Base-by-base conservation (phyloP, 140 eudicot species). In the Stevia rebaudiana region DNA sequence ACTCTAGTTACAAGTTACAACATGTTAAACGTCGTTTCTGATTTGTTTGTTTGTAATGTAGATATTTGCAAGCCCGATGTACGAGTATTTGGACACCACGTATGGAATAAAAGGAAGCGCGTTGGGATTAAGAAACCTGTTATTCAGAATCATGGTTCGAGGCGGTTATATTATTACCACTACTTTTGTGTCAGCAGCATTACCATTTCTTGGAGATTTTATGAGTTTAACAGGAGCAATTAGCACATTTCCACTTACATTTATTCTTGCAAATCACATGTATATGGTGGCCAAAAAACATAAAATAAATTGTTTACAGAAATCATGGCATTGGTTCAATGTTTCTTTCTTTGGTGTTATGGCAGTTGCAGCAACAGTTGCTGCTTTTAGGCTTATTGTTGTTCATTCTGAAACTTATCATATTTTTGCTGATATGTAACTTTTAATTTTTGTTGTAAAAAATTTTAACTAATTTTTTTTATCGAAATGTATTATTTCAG, bases 21-120 rank as follows among this genome's bases (percentile, higher is more conserved):
- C 8, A 15, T 31, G 33, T 16, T 15, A 57, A 31, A 54, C 12
- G 2, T 13, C 1, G 30, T 19, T 52, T 36, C 16, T 41, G 5
- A 18, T 60, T 21, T 74, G 47, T 64, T 56, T 63, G 42, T 24
- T 58, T 68, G 54, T 72, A 94, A 97, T 68, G 54, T 72, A 94
- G 99, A 88, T 94, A 65, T 88, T 94, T 72, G 97, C 99, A 4
- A 85, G 95, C 58, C 99, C 99, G 15, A 85, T 88, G 95, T 88
- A 88, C 49, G 99, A 94, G 82, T 88, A 81, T 66, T 33, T 94
- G 71, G 99, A 94, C 63, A 92, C 99, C 0, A 80, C 68, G 56
- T 83, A 54, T 33, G 82, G 78, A 54, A 78, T 94, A 53, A 76
- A 78, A 75, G 97, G 95, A 72, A 82, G 88, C 11, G 82, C 95